Percentiles rank a stretch among this genome's conserved stretches.
These are phyloP conservation scores for Fusarium albidum DNA, from an alignment of 2,329 filamentous ascomycete species.

Conservation along the genomic window DNA sequence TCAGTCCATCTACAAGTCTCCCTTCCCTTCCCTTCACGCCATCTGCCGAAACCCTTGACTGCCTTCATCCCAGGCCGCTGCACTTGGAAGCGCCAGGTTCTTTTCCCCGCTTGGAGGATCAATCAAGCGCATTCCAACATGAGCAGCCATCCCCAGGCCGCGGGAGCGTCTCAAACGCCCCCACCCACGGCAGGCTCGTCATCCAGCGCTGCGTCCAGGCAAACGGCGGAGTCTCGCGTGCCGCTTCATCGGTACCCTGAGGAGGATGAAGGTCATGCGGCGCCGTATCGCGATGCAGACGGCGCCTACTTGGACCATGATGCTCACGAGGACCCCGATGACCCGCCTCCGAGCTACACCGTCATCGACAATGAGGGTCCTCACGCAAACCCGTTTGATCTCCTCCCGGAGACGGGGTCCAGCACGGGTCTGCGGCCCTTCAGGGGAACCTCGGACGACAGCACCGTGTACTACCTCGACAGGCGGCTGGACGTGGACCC, in stretches of 20 bases:
- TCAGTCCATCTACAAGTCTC: constrained; percentile 13
- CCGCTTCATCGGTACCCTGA: constrained; percentile 35
- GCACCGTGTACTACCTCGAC: constrained; percentile 54
- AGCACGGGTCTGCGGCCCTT: constrained; percentile 39
- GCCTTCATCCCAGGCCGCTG: constrained; percentile 16
- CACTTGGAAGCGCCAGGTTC: neutral
- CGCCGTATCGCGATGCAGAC: constrained; percentile 16
- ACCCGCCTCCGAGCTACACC: constrained; percentile 31
- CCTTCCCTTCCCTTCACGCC: constrained; percentile 5
- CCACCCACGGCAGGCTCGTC: constrained; percentile 15
- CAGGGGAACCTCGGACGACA: constrained; percentile 44
- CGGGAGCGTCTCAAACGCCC: constrained; percentile 18
- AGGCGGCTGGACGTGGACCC: constrained; percentile 55
- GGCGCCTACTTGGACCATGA: constrained; percentile 8
- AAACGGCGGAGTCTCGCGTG: constrained; percentile 28
- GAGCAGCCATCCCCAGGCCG: constrained; percentile 11
- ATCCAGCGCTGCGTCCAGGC: constrained; percentile 22
- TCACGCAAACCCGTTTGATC: constrained; percentile 21
- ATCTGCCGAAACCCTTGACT: neutral
- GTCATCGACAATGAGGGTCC: constrained; percentile 30
- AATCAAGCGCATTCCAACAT: constrained; percentile 8
- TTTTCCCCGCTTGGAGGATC: neutral
- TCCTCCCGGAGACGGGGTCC: constrained; percentile 24
- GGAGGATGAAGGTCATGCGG: constrained; percentile 17
- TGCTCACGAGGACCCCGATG: constrained; percentile 11